A percentile compares a stretch with the other conserved stretches of the same genome.
Evolutionary conservation across 2,329 filamentous ascomycete species (phyloP).

Genomic region (Ceratocystis eucalypticola): DNA sequence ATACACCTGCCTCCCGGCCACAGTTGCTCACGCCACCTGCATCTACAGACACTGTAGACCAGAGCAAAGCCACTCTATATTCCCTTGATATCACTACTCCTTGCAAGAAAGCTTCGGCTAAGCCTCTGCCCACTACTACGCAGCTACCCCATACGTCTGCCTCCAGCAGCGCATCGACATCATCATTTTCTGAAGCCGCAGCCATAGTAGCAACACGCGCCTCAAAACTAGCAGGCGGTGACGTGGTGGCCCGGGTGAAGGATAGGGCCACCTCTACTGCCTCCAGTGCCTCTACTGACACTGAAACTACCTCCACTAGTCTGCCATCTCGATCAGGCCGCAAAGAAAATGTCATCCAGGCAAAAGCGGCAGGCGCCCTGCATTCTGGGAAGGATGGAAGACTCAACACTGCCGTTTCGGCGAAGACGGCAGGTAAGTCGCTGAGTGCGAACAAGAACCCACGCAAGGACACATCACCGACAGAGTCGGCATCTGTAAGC

Average conservation of each 20-base stretch:
- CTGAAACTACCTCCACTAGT: neutral
- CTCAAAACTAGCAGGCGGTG: constrained; percentile 14
- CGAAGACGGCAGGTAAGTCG: neutral
- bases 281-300: neutral
- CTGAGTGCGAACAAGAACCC: neutral
- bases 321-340: constrained; percentile 9
- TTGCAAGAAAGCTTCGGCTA: constrained; percentile 2
- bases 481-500: constrained; percentile 28
- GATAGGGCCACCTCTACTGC: constrained; percentile 2
- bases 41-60: neutral
- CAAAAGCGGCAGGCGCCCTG: neutral
- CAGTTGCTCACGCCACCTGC: constrained; percentile 3
- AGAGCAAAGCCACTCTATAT: neutral
- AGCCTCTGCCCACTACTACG: neutral
- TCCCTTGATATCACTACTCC: neutral
- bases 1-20: neutral
- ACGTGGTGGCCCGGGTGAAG: constrained; percentile 7
- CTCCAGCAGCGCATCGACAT: neutral
- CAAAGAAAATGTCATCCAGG: neutral
- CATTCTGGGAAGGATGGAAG: neutral
- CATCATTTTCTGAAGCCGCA: constrained; percentile 14
- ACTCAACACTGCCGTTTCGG: neutral
- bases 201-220: constrained; percentile 18
- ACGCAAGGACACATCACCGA: neutral
- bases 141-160: neutral